Conservation (phyloP, 495 filamentous ascomycete genomes). For the Gamarada debralockiae region DNA sequence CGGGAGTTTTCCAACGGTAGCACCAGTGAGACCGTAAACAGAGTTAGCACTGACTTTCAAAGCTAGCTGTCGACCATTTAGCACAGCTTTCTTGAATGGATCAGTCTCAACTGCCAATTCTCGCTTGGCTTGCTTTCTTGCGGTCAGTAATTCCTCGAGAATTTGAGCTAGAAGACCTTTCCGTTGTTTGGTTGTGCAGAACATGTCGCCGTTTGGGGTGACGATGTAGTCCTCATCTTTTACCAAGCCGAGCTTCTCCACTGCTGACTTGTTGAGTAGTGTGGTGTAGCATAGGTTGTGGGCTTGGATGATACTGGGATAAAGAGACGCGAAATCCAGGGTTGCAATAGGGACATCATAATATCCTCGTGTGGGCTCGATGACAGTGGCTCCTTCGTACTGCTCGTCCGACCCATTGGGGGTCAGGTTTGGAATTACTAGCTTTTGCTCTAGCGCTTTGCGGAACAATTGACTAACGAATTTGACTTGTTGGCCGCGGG, state of each 20-base stretch:
- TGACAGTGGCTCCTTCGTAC: constrained; percentile 97
- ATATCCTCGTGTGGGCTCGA: constrained; percentile 88
- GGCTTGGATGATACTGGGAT: constrained; percentile 97
- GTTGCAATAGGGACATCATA: constrained; percentile 94
- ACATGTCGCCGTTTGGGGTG: constrained; percentile 91
- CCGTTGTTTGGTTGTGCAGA: constrained; percentile 80
- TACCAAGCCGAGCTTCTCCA: constrained; percentile 67
- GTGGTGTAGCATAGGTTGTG: constrained; percentile 99
- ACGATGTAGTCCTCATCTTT: constrained; percentile 95
- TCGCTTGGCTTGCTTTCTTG: constrained; percentile 89
- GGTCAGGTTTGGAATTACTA: constrained; percentile 85
- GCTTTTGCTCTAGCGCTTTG: constrained; percentile 84
- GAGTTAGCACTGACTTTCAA: constrained; percentile 97
- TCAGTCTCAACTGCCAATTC: constrained; percentile 90
- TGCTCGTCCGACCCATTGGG: constrained; percentile 68
- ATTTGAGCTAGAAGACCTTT: constrained; percentile 94
- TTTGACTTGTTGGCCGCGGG: constrained; percentile 93
- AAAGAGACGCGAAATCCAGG: constrained; percentile 97
- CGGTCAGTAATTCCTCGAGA: constrained; percentile 84
- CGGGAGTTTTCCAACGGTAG: constrained; percentile 91
- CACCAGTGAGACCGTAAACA: constrained; percentile 96
- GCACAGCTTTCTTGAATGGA: constrained; percentile 92
- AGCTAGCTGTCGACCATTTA: constrained; percentile 96
- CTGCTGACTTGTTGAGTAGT: constrained; percentile 71
- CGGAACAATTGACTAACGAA: constrained; percentile 97